Base-by-base conservation (phyloP, 495 filamentous ascomycete species). In the Penicillium lividum region DNA sequence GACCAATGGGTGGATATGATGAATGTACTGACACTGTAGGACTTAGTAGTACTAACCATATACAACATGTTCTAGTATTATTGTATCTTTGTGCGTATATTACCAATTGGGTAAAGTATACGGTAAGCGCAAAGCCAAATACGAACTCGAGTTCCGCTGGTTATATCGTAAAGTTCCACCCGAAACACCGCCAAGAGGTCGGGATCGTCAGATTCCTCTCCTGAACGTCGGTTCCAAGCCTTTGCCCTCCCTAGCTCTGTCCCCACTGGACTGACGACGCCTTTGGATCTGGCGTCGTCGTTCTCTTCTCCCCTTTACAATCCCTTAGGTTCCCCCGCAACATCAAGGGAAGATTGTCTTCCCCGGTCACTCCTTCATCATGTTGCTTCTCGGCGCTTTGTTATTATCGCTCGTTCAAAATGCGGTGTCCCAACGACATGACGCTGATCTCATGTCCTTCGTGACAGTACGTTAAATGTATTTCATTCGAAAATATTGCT, bases 401-500 rank as follows among this genome's bases (percentile, higher is more conserved):
- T 64, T 72, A 45, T 63, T 73, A 48, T 62, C 67, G 9, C 58
- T 61, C 9, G 59, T 73, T 48, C 61, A 64, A 38, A 65, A 55
- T 51, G 65, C 55, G 7, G 59, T 66, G 44, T 73, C 68, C n/a
- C 55, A 69, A 18, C 59, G 65, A 18, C 64, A 71, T 56, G 68
- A 74, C 66, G 69, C 51, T 3, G 67, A 77, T 55, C 60, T 77
- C 45, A 72, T 76, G 68, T 76, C 72, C 42, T 76, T 76, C 57
- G 66, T 76, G 53, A 76, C 73, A 49, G 73, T 77, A 56, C 42
- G 64, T 65, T 33, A 3, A 52, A 16, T 11, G 7, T 52, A 11
- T 33, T 36, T 7, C 7, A 18, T n/a, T 15, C 15, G 51, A 30
- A 51, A 10, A 33, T 28, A 18, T 42, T 22, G n/a, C 52, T 46